Evolutionary conservation across 768 basidiomycete species (phyloP).

Genomic region (Hericium rajendrae): DNA sequence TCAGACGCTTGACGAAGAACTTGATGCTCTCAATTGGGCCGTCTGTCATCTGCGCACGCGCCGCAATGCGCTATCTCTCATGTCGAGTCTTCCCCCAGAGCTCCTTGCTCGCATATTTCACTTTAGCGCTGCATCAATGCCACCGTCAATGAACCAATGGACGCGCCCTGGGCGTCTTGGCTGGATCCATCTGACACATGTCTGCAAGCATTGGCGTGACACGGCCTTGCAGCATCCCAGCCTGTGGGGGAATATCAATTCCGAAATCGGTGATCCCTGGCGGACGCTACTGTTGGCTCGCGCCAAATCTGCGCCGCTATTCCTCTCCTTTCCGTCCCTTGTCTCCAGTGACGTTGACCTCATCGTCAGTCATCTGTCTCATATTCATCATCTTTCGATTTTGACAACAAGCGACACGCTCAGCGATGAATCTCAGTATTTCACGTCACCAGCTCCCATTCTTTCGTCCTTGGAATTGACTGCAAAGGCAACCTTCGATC

Average conservation of each 20-base stretch:
- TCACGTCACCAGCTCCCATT: background rate
- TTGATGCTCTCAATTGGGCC: background rate
- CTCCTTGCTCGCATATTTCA: background rate
- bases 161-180: background rate
- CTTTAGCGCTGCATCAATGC: background rate
- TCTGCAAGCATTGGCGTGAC: background rate
- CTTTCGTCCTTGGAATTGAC: background rate
- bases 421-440: background rate
- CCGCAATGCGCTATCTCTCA: background rate
- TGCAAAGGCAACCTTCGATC: background rate
- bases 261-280: background rate
- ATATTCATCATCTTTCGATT: background rate
- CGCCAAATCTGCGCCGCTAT: background rate
- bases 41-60: background rate
- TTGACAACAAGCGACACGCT: background rate
- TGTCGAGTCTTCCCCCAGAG: background rate
- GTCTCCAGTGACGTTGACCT: background rate
- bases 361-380: background rate
- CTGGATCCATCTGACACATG: background rate
- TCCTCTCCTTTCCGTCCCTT: background rate
- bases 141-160: background rate
- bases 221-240: background rate
- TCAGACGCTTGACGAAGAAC: background rate
- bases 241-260: background rate
- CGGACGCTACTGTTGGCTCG: background rate